phyloP scores from a whole-genome alignment of 108 stramenopile genomes.

The Pseudonitzschia delicatissima region DNA sequence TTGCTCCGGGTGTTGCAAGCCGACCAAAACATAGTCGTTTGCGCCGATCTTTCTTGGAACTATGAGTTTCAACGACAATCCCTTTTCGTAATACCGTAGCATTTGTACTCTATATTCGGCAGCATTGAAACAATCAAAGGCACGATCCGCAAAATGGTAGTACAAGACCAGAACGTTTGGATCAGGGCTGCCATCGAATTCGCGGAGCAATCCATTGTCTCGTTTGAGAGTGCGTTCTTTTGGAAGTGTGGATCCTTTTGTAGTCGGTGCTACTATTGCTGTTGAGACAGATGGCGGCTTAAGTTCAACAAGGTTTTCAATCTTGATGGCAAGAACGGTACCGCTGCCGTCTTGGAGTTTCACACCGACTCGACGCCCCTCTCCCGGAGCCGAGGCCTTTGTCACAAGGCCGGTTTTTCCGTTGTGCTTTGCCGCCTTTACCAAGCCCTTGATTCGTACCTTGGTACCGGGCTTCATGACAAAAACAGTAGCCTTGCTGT shows the following conservation, averaged over 20 bases:
- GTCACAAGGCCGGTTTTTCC: constrained; percentile 7
- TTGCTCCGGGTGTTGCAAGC: constrained; percentile 2
- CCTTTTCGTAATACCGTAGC: constrained; percentile 7
- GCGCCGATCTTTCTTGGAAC: constrained; percentile 1
- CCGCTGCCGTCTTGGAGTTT: constrained; percentile 1
- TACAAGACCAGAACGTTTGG: constrained; percentile 3
- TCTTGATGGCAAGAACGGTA: constrained; percentile 3
- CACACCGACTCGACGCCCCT: background rate
- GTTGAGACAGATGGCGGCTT: background rate
- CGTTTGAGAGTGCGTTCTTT: constrained; percentile 8
- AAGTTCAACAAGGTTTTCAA: constrained; percentile 4
- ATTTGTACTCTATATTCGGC: constrained; percentile 1
- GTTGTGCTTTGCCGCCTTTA: constrained; percentile 11
- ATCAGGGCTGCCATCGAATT: constrained; percentile 4
- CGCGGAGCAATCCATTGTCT: constrained; percentile 7
- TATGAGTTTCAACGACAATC: background rate
- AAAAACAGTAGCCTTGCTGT: too few species aligned
- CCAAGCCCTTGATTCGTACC: constrained; percentile 10
- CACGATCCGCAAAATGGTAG: constrained; percentile 11
- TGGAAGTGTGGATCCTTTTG: background rate
- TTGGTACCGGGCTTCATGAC: constrained; percentile 4
- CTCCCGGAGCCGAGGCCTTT: constrained; percentile 4
- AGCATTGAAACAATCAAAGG: constrained; percentile 8
- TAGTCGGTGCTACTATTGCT: background rate
- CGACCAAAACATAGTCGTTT: constrained; percentile 10